Conservation (phyloP, 2,329 filamentous ascomycete genomes). For the Pseudocercospora vitis region DNA sequence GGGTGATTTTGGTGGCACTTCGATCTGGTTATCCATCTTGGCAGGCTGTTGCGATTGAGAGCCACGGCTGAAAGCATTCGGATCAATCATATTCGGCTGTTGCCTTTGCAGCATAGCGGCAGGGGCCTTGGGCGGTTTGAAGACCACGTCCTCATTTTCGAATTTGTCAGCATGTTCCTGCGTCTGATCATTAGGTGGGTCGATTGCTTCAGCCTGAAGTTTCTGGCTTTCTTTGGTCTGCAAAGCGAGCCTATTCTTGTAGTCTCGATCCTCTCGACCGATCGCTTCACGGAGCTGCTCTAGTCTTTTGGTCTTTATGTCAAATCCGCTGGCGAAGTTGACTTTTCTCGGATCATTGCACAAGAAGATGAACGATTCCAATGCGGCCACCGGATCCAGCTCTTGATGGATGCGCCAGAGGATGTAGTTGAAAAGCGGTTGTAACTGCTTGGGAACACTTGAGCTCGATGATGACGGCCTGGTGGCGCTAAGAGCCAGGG, state of each 20-base stretch:
- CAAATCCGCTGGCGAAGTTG: constrained; percentile 50
- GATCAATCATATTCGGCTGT: constrained; percentile 44
- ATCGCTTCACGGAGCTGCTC: constrained; percentile 53
- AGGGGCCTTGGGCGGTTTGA: constrained; percentile 36
- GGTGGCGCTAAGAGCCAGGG: constrained; percentile 12
- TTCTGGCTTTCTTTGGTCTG: constrained; percentile 32
- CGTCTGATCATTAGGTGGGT: neutral
- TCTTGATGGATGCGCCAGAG: constrained; percentile 55
- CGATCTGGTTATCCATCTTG: constrained; percentile 11
- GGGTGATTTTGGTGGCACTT: constrained; percentile 24
- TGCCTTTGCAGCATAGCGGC: constrained; percentile 35
- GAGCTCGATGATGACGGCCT: constrained; percentile 28
- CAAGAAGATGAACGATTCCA: constrained; percentile 54
- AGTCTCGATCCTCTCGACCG: constrained; percentile 51
- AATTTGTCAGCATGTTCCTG: constrained; percentile 8
- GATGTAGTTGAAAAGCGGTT: constrained; percentile 53
- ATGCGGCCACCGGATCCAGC: constrained; percentile 47
- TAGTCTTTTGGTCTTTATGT: constrained; percentile 51
- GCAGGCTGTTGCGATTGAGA: constrained; percentile 25
- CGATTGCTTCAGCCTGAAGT: neutral
- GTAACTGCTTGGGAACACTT: constrained; percentile 44
- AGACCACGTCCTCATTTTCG: constrained; percentile 26
- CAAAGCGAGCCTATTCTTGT: constrained; percentile 39
- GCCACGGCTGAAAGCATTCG: constrained; percentile 49
- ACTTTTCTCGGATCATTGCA: constrained; percentile 52